Conservation (phyloP, 306 rosid genomes). For the Castanospermum australe region DNA sequence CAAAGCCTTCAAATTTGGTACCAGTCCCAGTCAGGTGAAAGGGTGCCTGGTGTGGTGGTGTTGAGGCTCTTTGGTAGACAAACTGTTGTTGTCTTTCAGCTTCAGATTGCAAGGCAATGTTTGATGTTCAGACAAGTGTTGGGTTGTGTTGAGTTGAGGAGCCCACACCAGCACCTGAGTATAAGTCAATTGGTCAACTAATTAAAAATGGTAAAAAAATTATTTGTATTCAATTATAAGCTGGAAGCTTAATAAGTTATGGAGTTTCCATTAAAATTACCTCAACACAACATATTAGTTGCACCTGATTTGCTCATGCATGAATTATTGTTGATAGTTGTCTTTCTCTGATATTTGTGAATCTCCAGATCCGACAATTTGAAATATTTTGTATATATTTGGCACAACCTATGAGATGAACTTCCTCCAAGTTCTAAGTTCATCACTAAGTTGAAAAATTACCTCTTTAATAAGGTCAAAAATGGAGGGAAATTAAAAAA, state of each 20-base stretch:
- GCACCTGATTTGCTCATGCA: background rate
- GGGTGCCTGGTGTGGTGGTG: constrained; percentile 22
- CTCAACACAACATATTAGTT: background rate
- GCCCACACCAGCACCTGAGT: background rate
- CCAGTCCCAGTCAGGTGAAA: constrained; percentile 47
- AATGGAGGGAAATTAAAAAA: background rate
- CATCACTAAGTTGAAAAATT: too few relatives aligned
- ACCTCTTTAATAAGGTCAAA: background rate
- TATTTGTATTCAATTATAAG: background rate
- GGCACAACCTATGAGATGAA: background rate
- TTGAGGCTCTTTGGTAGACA: constrained; percentile 35
- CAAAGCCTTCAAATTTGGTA: constrained; percentile 69
- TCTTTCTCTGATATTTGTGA: background rate
- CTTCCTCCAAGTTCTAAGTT: background rate
- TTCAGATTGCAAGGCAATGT: constrained; percentile 21
- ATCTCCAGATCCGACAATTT: background rate
- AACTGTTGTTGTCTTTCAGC: constrained; percentile 38
- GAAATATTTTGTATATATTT: background rate
- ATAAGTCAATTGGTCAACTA: constrained; percentile 13
- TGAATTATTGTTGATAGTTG: background rate
- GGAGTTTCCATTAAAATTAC: background rate
- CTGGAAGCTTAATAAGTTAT: background rate
- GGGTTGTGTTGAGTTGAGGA: background rate
- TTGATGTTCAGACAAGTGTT: constrained; percentile 3
- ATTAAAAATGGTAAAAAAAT: background rate